A percentile compares a stretch with the other conserved stretches of the same genome.
phyloP scores from a whole-genome alignment of 352 stramenopile genomes.

The Phytophthora aleatoria region DNA sequence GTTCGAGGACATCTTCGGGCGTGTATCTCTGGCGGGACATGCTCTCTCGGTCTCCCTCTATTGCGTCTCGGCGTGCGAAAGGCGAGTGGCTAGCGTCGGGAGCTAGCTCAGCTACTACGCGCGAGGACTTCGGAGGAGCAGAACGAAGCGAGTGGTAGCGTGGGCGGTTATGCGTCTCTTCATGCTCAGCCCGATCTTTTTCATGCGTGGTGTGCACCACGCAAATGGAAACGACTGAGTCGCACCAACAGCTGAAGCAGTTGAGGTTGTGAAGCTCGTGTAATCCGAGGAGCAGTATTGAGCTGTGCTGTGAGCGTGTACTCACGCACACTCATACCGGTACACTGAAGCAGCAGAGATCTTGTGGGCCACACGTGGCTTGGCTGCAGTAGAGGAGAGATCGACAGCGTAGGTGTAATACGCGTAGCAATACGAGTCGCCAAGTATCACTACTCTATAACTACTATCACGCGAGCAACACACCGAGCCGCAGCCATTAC shows the following conservation, averaged over 20 bases:
- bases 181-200: constrained; percentile 32
- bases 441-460: constrained; percentile 15
- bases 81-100: constrained; percentile 17
- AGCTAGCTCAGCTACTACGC: constrained; percentile 10
- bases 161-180: constrained; percentile 36
- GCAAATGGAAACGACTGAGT: constrained; percentile 17
- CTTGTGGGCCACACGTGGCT: neutral
- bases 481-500: constrained; percentile 20
- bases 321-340: neutral
- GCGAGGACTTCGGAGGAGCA: constrained; percentile 7
- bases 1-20: constrained; percentile 81
- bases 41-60: constrained; percentile 2
- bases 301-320: neutral
- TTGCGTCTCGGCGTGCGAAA: constrained; percentile 16
- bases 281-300: neutral
- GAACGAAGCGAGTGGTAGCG: neutral
- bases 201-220: constrained; percentile 19
- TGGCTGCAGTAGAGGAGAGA: constrained; percentile 33
- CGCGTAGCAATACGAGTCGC: neutral
- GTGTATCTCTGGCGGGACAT: constrained; percentile 83
- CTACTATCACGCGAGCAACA: constrained; percentile 17
- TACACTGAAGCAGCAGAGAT: neutral
- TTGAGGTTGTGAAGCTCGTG: constrained; percentile 13
- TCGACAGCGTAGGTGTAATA: neutral
- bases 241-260: neutral